These are phyloP conservation scores for Boletus subcaerulescens DNA, from an alignment of 768 basidiomycete genomes.

Conservation along the genomic window DNA sequence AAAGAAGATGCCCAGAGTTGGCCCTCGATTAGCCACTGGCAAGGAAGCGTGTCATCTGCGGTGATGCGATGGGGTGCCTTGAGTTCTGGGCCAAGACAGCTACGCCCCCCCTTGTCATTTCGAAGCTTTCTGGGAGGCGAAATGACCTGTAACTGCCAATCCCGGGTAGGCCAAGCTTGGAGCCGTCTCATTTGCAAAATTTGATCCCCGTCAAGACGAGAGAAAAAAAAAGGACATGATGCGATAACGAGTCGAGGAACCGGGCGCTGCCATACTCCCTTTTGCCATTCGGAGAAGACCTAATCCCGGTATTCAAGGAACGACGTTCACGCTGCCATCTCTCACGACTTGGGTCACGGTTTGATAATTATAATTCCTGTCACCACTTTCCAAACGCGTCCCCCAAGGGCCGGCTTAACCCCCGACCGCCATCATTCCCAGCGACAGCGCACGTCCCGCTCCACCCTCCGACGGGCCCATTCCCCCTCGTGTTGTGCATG, in stretches of 20 bases:
- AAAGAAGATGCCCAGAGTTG: conserved; percentile 13
- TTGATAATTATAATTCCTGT: background rate
- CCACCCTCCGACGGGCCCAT: background rate
- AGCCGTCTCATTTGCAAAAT: background rate
- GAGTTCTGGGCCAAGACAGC: conserved; percentile 4
- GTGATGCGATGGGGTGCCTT: conserved; percentile 14
- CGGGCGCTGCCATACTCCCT: background rate
- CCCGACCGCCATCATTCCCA: conserved; percentile 13
- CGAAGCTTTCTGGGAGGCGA: conserved; percentile 21
- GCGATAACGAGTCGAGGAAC: conserved; percentile 9
- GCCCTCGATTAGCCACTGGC: conserved; percentile 8
- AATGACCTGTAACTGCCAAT: conserved; percentile 18
- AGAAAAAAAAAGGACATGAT: background rate
- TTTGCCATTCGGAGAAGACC: background rate
- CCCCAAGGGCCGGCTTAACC: conserved; percentile 18
- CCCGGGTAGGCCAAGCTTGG: background rate
- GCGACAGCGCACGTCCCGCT: conserved; percentile 12
- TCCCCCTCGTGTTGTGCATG: background rate
- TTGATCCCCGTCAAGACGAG: conserved; percentile 24
- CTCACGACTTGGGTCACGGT: background rate
- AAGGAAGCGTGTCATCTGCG: conserved; percentile 7
- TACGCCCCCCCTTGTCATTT: conserved; percentile 8
- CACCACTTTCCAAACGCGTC: conserved; percentile 14
- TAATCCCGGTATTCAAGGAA: conserved; percentile 3
- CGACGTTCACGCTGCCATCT: background rate